Evolutionary conservation across 1,139 yeast species (phyloP).

Genomic region (Pneumocystis oryctolagi): DNA sequence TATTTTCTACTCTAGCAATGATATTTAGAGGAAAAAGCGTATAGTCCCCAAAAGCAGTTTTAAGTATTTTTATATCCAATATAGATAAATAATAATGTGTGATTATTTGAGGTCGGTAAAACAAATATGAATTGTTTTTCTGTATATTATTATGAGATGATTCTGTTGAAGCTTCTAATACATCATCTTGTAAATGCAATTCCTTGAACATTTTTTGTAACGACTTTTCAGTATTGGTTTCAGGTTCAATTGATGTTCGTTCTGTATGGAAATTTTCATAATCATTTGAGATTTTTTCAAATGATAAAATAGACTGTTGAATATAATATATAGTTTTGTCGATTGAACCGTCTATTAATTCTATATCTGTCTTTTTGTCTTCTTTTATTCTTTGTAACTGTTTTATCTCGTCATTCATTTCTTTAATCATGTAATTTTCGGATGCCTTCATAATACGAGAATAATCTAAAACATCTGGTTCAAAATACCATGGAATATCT

Average conservation of each 20-base stretch:
- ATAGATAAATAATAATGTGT: conserved; percentile 58
- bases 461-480: conserved; percentile 29
- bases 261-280: neutral
- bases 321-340: conserved; percentile 44
- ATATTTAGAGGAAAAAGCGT: conserved; percentile 52
- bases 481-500: conserved; percentile 23
- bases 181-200: neutral
- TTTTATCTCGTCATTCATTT: conserved; percentile 43
- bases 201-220: neutral
- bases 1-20: conserved; percentile 50
- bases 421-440: conserved; percentile 34
- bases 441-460: conserved; percentile 56
- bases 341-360: conserved; percentile 45
- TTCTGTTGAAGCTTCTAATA: neutral
- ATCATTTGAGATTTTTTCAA: conserved; percentile 1
- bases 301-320: conserved; percentile 20
- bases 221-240: neutral
- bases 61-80: conserved; percentile 61
- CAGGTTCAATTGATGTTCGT: neutral
- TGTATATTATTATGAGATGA: neutral
- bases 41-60: conserved; percentile 47
- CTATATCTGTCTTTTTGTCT: conserved; percentile 43
- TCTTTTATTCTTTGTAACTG: conserved; percentile 35
- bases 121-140: conserved; percentile 31
- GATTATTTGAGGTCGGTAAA: conserved; percentile 58